Base-by-base conservation (phyloP, 305 asterid genomes). In the Fraxinus ornus region DNA sequence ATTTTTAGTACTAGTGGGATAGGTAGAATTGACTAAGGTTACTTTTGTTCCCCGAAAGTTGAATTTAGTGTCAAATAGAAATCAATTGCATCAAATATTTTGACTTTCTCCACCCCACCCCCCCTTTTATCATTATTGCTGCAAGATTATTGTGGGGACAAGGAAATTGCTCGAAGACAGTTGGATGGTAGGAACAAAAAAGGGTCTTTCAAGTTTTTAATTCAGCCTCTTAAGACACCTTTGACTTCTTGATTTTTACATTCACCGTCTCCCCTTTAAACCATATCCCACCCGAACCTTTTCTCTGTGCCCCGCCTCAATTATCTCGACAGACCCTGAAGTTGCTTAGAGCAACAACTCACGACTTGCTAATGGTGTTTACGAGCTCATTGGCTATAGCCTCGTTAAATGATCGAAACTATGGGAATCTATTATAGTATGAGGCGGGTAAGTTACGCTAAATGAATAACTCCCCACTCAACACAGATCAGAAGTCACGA, bases 1-100 rank as follows among this genome's bases (percentile, higher is more conserved):
- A 79, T 68, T 83, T 87, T 85, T 78, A 76, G 75, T 78, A 84
- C 79, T 55, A 88, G 84, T 86, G 89, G 87, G 82, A 80, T 80
- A 79, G 84, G 83, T 75, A 79, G 84, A 84, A 55, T 83, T 87
- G 87, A 85, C 84, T 77, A 86, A 88, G 85, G 80, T 83, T 78
- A 39, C 82, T 84, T 86, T 77, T 64, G 85, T 83, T 84, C 76
- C 80, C 12, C 37, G 78, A 89, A 88, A 86, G 90, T 81, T 78
- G 89, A 86, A 86, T 57, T 80, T 82, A 49, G 78, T 76, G 78
- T 84, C 87, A 79, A 85, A 85, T 10, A 76, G 74, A 82, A 78
- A 87, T 82, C 84, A 79, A 36, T 78, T 81, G 78, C 85, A 84
- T 82, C 57, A 75, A 26, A 26, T 68, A 26, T 68, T 24, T 66